Evolutionary conservation across 2,329 filamentous ascomycete species (phyloP).

Genomic region (Paecilomyces sp.): DNA sequence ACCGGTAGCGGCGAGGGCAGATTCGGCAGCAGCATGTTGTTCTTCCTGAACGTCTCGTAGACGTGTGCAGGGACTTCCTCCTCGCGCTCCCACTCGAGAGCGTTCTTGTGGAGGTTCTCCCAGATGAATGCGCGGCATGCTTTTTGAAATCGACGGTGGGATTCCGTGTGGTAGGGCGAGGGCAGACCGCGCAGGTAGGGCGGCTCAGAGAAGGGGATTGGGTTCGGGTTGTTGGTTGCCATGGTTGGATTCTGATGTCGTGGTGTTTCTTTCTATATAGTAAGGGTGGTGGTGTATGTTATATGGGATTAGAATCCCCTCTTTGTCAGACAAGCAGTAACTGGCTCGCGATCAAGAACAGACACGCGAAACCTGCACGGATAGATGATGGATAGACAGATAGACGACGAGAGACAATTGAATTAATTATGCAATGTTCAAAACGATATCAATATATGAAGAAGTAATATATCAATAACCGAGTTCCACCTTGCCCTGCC

Average conservation of each 20-base stretch:
- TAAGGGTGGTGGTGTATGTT: no score
- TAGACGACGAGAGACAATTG: not conserved
- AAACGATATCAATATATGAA: no score
- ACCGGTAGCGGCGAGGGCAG: slow-evolving; percentile 63
- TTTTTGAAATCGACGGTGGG: slow-evolving; percentile 61
- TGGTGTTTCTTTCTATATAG: not conserved
- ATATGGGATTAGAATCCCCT: not conserved
- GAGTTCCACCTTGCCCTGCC: no score
- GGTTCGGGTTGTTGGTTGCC: slow-evolving; percentile 14
- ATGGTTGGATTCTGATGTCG: not conserved
- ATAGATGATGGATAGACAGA: not conserved
- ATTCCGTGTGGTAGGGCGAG: slow-evolving; percentile 62
- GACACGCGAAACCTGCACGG: no score
- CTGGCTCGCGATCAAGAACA: no score
- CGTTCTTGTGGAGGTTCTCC: slow-evolving; percentile 55
- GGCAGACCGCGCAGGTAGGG: slow-evolving; percentile 64
- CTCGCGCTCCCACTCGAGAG: slow-evolving; percentile 62
- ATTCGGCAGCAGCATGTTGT: slow-evolving; percentile 64
- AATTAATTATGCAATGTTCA: no score
- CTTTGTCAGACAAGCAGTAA: not conserved
- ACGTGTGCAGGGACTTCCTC: slow-evolving; percentile 59
- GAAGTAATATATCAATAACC: no score
- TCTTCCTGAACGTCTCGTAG: slow-evolving; percentile 56
- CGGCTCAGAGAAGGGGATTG: slow-evolving; percentile 65
- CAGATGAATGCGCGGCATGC: slow-evolving; percentile 60